These are phyloP conservation scores for Boletus edulis DNA, from an alignment of 768 basidiomycete genomes.

Conservation along the genomic window DNA sequence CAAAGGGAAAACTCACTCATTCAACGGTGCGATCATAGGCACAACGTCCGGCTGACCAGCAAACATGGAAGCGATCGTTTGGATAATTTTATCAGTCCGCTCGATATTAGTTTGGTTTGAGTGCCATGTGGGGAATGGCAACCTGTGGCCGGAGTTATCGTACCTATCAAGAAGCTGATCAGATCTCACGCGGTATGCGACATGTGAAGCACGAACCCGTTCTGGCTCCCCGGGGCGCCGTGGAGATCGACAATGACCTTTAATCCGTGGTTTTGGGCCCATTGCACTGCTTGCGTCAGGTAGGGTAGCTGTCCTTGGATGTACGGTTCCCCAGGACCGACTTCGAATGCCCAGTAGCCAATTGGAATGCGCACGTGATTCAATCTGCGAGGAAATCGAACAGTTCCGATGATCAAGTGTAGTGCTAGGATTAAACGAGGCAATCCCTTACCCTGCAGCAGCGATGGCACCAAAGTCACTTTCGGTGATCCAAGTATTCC, in stretches of 20 bases:
- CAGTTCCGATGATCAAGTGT: slow-evolving; percentile 5
- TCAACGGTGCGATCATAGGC: slow-evolving; percentile 69
- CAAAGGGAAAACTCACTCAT: slow-evolving; percentile 52
- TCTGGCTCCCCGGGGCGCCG: slow-evolving; percentile 82
- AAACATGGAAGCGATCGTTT: slow-evolving; percentile 59
- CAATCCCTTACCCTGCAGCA: slow-evolving; percentile 57
- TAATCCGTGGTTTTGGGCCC: slow-evolving; percentile 68
- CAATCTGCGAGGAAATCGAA: slow-evolving; percentile 41
- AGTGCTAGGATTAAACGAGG: neutral
- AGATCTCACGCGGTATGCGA: neutral
- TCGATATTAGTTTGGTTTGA: slow-evolving; percentile 60
- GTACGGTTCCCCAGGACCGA: slow-evolving; percentile 73
- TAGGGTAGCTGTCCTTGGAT: slow-evolving; percentile 75
- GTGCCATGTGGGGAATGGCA: slow-evolving; percentile 67
- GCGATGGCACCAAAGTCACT: slow-evolving; percentile 73
- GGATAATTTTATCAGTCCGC: slow-evolving; percentile 66
- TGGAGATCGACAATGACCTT: slow-evolving; percentile 83
- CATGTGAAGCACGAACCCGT: slow-evolving; percentile 48
- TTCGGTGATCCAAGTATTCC: slow-evolving; percentile 85
- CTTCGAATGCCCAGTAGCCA: slow-evolving; percentile 89
- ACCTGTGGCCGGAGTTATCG: slow-evolving; percentile 76
- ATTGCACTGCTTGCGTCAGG: slow-evolving; percentile 60
- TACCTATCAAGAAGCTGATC: slow-evolving; percentile 43
- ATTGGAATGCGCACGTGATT: slow-evolving; percentile 85
- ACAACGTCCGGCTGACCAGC: slow-evolving; percentile 52